Conservation (phyloP, 345 rosid genomes). For the Sapria himalayana region DNA sequence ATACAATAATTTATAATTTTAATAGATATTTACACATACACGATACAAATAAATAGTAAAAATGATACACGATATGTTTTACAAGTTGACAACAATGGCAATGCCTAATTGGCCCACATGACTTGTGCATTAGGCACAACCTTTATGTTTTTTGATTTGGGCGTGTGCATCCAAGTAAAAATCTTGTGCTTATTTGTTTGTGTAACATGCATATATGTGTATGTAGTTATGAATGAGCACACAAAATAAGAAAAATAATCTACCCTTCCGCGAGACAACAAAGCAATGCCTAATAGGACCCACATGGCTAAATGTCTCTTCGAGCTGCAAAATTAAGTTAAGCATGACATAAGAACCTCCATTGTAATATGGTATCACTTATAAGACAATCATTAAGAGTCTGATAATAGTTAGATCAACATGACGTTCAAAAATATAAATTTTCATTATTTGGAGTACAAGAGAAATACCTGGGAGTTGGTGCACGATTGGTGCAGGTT, state of each 20-base stretch:
- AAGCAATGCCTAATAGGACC: conserved; percentile 91
- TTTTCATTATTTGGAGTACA: not conserved
- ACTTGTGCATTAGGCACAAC: too few relatives aligned
- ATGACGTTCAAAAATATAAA: not conserved
- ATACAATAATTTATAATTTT: too few relatives aligned
- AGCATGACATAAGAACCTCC: not conserved
- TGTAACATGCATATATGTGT: too few relatives aligned
- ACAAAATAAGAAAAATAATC: not conserved
- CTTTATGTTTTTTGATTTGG: too few relatives aligned
- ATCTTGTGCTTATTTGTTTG: too few relatives aligned
- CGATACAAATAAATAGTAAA: too few relatives aligned
- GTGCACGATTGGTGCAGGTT: conserved; percentile 14
- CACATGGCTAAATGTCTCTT: conserved; percentile 67
- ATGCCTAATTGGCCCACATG: too few relatives aligned
- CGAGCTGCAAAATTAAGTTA: conserved; percentile 28
- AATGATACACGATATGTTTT: too few relatives aligned
- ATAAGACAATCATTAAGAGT: not conserved
- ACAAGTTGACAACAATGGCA: too few relatives aligned
- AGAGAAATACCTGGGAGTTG: conserved; percentile 10
- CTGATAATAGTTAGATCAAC: not conserved
- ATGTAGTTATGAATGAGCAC: too few relatives aligned
- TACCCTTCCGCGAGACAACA: conserved; percentile 65
- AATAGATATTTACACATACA: too few relatives aligned
- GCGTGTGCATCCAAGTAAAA: too few relatives aligned
- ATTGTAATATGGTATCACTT: not conserved